phyloP scores from a whole-genome alignment of 2,329 filamentous ascomycete species.

The Cladosporium cucumerinum region DNA sequence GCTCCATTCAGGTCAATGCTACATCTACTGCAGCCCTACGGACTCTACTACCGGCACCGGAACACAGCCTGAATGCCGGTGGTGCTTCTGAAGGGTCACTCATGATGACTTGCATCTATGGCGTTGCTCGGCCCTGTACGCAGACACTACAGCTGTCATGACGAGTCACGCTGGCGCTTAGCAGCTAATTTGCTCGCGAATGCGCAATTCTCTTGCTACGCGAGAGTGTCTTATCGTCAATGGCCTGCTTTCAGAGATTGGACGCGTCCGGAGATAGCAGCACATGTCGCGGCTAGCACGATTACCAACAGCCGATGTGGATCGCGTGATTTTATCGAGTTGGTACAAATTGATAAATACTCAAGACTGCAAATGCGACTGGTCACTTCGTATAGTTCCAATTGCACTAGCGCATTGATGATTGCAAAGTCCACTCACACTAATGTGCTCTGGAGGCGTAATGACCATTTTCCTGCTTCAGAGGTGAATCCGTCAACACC shows the following conservation, averaged over 20 bases:
- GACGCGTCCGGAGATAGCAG: background rate
- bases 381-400: background rate
- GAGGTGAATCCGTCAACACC: background rate
- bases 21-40: slow-evolving; percentile 6
- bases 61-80: background rate
- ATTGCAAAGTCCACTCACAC: background rate
- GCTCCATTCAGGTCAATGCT: background rate
- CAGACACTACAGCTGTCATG: background rate
- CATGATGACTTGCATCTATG: slow-evolving; percentile 3
- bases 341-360: background rate
- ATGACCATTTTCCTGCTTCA: background rate
- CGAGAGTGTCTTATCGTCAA: background rate
- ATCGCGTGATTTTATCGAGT: background rate
- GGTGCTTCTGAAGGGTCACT: background rate
- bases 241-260: background rate
- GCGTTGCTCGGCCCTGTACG: background rate
- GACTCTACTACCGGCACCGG: background rate
- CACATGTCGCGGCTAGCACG: background rate
- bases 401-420: background rate
- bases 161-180: background rate
- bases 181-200: background rate
- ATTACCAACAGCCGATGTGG: background rate
- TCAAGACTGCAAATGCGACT: background rate
- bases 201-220: background rate
- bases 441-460: background rate